These are phyloP conservation scores for Saccharomycopsis sp. DNA, from an alignment of 805 yeast genomes.

Conservation along the genomic window DNA sequence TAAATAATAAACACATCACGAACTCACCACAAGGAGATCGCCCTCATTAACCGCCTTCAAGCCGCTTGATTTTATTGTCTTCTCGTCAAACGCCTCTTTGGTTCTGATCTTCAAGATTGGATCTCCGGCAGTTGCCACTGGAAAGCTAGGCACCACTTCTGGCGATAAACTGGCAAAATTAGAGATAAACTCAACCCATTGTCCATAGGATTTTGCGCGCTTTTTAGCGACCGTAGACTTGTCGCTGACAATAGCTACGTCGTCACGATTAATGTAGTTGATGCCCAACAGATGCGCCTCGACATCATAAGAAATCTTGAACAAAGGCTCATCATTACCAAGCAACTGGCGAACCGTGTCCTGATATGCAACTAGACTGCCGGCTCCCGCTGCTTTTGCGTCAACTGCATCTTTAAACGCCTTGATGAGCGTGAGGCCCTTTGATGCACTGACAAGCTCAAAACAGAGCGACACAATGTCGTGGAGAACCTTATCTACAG, in stretches of 20 bases:
- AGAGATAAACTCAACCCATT: background rate
- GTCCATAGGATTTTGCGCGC: background rate
- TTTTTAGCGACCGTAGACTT: background rate
- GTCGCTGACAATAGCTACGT: background rate
- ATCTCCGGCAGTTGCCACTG: background rate
- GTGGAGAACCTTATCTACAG: conserved; percentile 88
- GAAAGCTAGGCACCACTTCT: background rate
- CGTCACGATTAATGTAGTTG: background rate
- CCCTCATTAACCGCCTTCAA: background rate
- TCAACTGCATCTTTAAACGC: conserved; percentile 78
- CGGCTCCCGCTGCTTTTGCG: conserved; percentile 41
- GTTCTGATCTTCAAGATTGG: background rate
- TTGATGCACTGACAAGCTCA: conserved; percentile 45
- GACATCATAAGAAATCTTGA: conserved; percentile 67
- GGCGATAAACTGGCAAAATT: background rate
- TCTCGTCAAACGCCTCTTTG: background rate
- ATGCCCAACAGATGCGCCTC: background rate
- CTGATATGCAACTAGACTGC: conserved; percentile 85
- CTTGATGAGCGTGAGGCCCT: conserved; percentile 69
- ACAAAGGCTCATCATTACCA: conserved; percentile 83
- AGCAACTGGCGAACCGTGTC: conserved; percentile 79
- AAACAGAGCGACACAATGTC: conserved; percentile 39
- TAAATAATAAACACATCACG: too few species aligned
- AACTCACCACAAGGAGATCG: background rate
- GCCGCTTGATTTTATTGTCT: background rate